Base-by-base conservation (phyloP, 2,329 filamentous ascomycete genomes). In the Colletotrichum scovillei region DNA sequence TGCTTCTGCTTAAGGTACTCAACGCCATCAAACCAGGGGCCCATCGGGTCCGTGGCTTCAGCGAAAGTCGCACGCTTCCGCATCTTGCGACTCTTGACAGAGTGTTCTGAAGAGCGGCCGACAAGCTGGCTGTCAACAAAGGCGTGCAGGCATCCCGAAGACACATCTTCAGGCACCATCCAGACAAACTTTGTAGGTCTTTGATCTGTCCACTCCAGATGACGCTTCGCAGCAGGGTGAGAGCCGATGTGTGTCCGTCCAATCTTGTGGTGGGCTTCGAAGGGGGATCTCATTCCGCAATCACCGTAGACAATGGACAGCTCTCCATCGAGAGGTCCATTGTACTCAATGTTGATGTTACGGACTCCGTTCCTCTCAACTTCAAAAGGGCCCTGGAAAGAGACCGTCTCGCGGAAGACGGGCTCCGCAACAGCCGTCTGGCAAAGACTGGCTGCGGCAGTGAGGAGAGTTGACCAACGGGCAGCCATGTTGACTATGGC, bases 21-120 rank as follows among this genome's bases (percentile, higher is more conserved):
- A 9, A 79, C 77, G 1, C 78, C 78, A 5, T 79, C 72, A 12
- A 79, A 79, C 78, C 78, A 79, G 4, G 70, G 70, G 2, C 66
- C 59, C 59, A 76, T 76, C n/a, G 72, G 65, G 16, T 76, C 75
- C 16, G 73, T 72, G 8, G 74, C 63, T 49, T 76, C 75, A 0
- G 75, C 75, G 16, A 78, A 78, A 0, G 73, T 63, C 11, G 59
- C 66, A 19, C 65, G 70, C 67, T 72, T 64, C 52, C 55, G 67
- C 66, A 69, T n/a, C 49, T 56, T 75, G 30, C 49, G 46, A 30
- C 66, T 73, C 22, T 65, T 74, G 7, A 76, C 74, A 7, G 35
- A 56, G 16, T 75, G 66, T 59, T 77, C 66, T 19, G 73, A 60
- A 2, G 77, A 79, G 3, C 74, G 75, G 0, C 78, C 77, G 4